Base-by-base conservation (phyloP, 352 stramenopile species). In the Globisporangium polare region DNA sequence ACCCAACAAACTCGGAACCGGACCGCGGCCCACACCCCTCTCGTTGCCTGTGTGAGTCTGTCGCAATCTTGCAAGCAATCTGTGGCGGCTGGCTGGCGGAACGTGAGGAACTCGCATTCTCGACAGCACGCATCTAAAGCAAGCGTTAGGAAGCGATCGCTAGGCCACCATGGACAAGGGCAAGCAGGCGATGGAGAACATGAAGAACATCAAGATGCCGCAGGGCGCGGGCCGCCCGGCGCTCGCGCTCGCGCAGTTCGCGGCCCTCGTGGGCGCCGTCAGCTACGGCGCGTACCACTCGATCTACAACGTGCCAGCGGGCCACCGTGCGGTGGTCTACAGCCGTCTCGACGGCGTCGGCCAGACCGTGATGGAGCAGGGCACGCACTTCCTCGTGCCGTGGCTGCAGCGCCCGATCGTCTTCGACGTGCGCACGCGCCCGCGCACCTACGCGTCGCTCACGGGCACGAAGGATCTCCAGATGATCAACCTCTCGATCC, bases 401-500 rank as follows among this genome's bases (percentile, higher is more conserved):
- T 99, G 96, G 94, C 87, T 99, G 42, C 95, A 99, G 82, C 91
- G 94, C 63, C 94, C 97, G 27, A 90, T 98, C 37, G 92, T 98
- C 68, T 99, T 98, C 65, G 94, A 98, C 65, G 90, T 98, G 51
- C 83, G 91, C 65, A 97, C 90, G 54, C 88, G 90, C 61, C 95
- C 96, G 24, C 92, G 94, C 70, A 99, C 97, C 65, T 95, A 97
- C 66, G 78, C 86, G 58, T 97, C 90, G 64, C 73, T 96, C 20
- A 96, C 88, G 63, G 90, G 90, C 68, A 96, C 86, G 45, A 98
- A 98, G 85, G 97, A 99, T 82, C 82, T 99, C 67, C 97, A 99
- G 83, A 99, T 99, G 96, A 98, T 99, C 64, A 99, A 98, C 70
- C 98, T 99, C 65, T 97, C 92, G 10, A 95, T 99, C 69, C 96